Evolutionary conservation across 441 rosid species (phyloP).

Genomic region (Erodium texanum): DNA sequence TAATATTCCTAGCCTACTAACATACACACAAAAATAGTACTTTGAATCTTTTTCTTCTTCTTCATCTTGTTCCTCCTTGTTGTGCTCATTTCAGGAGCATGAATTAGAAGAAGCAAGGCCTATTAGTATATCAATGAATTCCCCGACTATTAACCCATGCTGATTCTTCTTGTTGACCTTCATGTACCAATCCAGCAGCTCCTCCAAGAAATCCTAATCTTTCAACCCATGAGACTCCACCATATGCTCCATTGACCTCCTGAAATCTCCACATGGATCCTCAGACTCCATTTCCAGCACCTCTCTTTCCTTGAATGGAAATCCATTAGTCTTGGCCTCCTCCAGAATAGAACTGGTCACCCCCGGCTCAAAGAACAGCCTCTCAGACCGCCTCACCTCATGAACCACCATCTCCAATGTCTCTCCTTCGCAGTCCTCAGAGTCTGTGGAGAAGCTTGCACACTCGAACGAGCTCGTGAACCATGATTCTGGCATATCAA

Average conservation of each 20-base stretch:
- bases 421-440: conserved; percentile 13
- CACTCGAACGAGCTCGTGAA: conserved; percentile 56
- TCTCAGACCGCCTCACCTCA: conserved; percentile 28
- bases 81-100: neutral
- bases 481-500: conserved; percentile 46
- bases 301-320: conserved; percentile 21
- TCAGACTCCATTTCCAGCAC: conserved; percentile 5
- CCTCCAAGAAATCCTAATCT: neutral
- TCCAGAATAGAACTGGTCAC: conserved; percentile 46
- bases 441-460: conserved; percentile 35
- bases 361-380: conserved; percentile 43
- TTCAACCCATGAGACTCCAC: neutral
- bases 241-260: neutral
- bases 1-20: conserved; percentile 8
- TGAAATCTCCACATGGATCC: neutral
- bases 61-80: conserved; percentile 17
- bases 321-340: conserved; percentile 19
- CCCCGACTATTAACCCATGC: conserved; percentile 34
- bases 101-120: conserved; percentile 22
- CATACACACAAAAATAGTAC: conserved; percentile 19
- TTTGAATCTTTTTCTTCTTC: conserved; percentile 4
- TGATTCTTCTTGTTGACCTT: conserved; percentile 1
- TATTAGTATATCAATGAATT: conserved; percentile 43
- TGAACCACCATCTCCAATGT: conserved; percentile 39
- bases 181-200: conserved; percentile 9